These are phyloP conservation scores for Fusarium veterinarium DNA, from an alignment of 2,329 filamentous ascomycete genomes.

Conservation along the genomic window DNA sequence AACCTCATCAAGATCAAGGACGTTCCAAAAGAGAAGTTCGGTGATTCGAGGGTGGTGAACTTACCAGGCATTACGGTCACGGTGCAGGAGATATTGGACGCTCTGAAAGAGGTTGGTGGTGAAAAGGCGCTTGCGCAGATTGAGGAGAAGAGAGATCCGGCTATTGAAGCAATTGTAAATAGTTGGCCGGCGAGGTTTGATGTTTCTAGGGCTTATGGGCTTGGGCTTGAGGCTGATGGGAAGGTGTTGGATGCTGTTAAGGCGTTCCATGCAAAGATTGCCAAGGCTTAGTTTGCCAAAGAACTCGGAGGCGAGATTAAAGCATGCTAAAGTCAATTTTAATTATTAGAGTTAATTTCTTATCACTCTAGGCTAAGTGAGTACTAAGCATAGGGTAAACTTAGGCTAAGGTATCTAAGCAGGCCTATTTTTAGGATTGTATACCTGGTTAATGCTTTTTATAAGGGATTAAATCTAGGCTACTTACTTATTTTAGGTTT, in stretches of 20 bases:
- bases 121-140: slow-evolving; percentile 56
- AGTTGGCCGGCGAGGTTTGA: slow-evolving; percentile 65
- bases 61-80: slow-evolving; percentile 64
- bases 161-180: slow-evolving; percentile 61
- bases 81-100: slow-evolving; percentile 64
- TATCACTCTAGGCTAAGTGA: too few relatives aligned
- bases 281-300: neutral
- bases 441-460: too few relatives aligned
- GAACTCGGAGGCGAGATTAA: too few relatives aligned
- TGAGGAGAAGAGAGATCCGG: slow-evolving; percentile 58
- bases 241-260: slow-evolving; percentile 46
- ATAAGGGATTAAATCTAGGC: too few relatives aligned
- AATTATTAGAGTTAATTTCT: too few relatives aligned
- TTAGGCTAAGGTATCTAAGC: too few relatives aligned
- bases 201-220: slow-evolving; percentile 60
- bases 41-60: slow-evolving; percentile 57
- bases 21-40: slow-evolving; percentile 54
- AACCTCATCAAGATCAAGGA: slow-evolving; percentile 60
- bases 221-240: slow-evolving; percentile 64
- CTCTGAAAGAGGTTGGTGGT: slow-evolving; percentile 60
- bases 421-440: too few relatives aligned
- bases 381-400: too few relatives aligned
- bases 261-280: slow-evolving; percentile 30
- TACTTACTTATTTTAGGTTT: too few relatives aligned
- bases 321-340: too few relatives aligned